Evolutionary conservation across 192 early-diverging fungal genomes (phyloP).

Genomic region (Backusella sp.): DNA sequence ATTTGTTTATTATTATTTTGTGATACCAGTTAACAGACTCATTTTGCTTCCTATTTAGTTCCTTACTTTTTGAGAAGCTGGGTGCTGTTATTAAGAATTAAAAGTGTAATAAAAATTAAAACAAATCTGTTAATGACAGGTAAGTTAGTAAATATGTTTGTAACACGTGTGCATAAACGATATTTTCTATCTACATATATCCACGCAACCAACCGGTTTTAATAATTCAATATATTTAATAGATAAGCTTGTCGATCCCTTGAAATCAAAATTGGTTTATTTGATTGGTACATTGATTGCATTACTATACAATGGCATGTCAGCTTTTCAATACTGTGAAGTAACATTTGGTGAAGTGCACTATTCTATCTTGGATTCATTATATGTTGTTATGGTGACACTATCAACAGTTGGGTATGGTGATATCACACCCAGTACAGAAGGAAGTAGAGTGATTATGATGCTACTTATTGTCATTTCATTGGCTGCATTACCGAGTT

Average conservation of each 20-base stretch:
- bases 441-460: conserved; percentile 49
- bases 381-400: conserved; percentile 62
- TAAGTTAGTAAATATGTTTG: conserved; percentile 9
- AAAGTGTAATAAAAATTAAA: conserved; percentile 54
- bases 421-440: conserved; percentile 53
- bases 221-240: neutral
- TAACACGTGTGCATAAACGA: neutral
- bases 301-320: conserved; percentile 57
- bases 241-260: conserved; percentile 50
- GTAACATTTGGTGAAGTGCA: conserved; percentile 39
- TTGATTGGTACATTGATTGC: conserved; percentile 50
- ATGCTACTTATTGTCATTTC: conserved; percentile 55
- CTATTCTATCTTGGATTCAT: conserved; percentile 25
- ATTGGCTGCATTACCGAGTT: conserved; percentile 51
- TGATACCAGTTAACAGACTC: conserved; percentile 4
- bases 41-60: conserved; percentile 13
- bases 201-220: neutral
- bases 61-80: conserved; percentile 62
- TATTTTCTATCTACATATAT: no score
- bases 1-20: conserved; percentile 31
- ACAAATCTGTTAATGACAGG: conserved; percentile 46
- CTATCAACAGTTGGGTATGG: conserved; percentile 69
- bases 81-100: conserved; percentile 49
- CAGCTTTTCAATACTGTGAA: conserved; percentile 59
- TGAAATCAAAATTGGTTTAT: conserved; percentile 51